Evolutionary conservation across 257 asterid species (phyloP).

Genomic region (Pogostemon cablin): DNA sequence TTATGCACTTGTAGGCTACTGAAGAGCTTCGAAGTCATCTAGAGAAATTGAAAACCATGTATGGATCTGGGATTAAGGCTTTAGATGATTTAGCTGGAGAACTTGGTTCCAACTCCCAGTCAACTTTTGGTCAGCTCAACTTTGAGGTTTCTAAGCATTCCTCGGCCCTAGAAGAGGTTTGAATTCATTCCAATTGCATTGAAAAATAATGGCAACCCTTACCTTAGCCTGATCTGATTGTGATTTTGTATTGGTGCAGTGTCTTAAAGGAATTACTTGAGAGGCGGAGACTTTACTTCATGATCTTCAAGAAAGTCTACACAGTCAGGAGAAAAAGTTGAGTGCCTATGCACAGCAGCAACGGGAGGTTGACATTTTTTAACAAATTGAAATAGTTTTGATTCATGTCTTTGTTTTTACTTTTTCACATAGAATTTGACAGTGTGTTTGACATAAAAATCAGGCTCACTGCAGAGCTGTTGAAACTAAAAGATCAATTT

Average conservation of each 20-base stretch:
- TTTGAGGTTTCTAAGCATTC: slow-evolving; percentile 89
- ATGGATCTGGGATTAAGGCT: slow-evolving; percentile 78
- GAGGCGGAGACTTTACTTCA: slow-evolving; percentile 84
- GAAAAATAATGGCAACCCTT: slow-evolving; percentile 14
- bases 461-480: slow-evolving; percentile 88
- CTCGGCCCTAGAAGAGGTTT: slow-evolving; percentile 77
- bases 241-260: slow-evolving; percentile 51
- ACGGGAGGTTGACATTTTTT: slow-evolving; percentile 55
- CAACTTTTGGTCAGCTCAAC: slow-evolving; percentile 72
- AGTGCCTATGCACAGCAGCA: slow-evolving; percentile 74
- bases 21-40: slow-evolving; percentile 77
- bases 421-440: slow-evolving; percentile 19
- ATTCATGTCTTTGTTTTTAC: slow-evolving; percentile 6
- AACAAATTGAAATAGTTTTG: slow-evolving; percentile 19
- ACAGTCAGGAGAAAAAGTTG: slow-evolving; percentile 72
- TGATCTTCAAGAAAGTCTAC: slow-evolving; percentile 87
- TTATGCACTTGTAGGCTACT: slow-evolving; percentile 64
- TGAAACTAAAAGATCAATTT: slow-evolving; percentile 75
- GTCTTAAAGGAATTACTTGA: slow-evolving; percentile 67
- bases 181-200: slow-evolving; percentile 32
- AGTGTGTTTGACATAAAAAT: slow-evolving; percentile 36
- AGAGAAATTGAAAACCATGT: slow-evolving; percentile 71
- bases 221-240: slow-evolving; percentile 35
- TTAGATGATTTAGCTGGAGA: slow-evolving; percentile 80
- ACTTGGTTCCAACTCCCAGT: slow-evolving; percentile 69